Percentiles rank a stretch among this genome's conserved stretches.
These are phyloP conservation scores for Calonectria montana DNA, from an alignment of 2,329 filamentous ascomycete genomes.

Conservation along the genomic window DNA sequence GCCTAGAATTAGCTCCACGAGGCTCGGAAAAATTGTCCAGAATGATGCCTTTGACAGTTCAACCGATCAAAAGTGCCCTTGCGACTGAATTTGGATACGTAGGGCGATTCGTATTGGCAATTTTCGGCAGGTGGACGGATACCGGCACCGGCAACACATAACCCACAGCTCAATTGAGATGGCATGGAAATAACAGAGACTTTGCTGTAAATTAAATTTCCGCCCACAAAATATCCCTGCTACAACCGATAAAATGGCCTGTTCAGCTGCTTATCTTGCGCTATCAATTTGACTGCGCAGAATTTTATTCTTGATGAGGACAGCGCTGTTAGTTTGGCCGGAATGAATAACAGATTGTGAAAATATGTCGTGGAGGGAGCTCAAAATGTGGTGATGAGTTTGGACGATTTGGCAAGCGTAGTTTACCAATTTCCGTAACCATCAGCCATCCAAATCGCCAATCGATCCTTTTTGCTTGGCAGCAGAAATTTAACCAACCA, in stretches of 20 bases:
- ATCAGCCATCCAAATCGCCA: background rate
- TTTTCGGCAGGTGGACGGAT: slow-evolving; percentile 19
- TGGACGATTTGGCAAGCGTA: background rate
- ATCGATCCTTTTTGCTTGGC: background rate
- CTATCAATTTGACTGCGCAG: background rate
- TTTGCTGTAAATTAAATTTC: background rate
- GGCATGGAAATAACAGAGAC: background rate
- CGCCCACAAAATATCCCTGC: background rate
- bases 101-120: background rate
- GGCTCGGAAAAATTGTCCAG: background rate
- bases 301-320: background rate
- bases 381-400: background rate
- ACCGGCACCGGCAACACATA: slow-evolving; percentile 1
- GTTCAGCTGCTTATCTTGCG: background rate
- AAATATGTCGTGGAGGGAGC: too few species aligned
- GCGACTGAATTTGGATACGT: background rate
- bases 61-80: slow-evolving; percentile 15
- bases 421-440: background rate
- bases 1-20: background rate
- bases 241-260: background rate
- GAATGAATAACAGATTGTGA: background rate
- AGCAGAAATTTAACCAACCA: background rate
- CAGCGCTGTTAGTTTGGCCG: too few species aligned
- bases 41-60: background rate
- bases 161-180: background rate